Percentiles rank a stretch among this genome's conserved stretches.
Conservation (phyloP, 345 rosid species). For the Lagerstroemia speciosa region DNA sequence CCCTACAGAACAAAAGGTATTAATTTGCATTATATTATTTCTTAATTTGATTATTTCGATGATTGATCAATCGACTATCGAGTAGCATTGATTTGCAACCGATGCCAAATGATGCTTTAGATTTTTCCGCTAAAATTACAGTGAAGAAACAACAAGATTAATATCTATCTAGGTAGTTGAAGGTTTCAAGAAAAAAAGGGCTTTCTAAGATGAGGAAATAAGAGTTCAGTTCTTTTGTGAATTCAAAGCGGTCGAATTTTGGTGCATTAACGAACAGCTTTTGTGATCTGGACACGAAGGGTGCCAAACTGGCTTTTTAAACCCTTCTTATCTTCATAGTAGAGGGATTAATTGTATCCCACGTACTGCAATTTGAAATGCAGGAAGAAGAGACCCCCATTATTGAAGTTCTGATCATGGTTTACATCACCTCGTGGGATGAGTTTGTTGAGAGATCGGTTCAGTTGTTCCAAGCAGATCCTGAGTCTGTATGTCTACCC, state of each 20-base stretch:
- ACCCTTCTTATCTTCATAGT: background rate
- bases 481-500: constrained; percentile 56
- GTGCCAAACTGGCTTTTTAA: background rate
- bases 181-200: background rate
- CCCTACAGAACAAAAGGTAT: background rate
- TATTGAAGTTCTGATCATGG: constrained; percentile 28
- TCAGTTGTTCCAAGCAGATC: constrained; percentile 80
- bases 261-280: background rate
- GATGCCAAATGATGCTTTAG: background rate
- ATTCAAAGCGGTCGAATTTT: no score
- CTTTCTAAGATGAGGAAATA: background rate
- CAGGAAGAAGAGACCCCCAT: background rate
- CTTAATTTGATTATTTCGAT: background rate
- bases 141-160: background rate
- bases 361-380: background rate
- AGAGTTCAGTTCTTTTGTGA: no score
- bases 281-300: background rate
- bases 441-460: constrained; percentile 74
- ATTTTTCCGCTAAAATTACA: background rate
- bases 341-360: background rate
- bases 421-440: constrained; percentile 71
- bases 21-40: background rate
- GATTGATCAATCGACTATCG: background rate
- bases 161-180: background rate
- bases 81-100: background rate